Base-by-base conservation (phyloP, 106 monocot species). In the Dendrobium nobile region DNA sequence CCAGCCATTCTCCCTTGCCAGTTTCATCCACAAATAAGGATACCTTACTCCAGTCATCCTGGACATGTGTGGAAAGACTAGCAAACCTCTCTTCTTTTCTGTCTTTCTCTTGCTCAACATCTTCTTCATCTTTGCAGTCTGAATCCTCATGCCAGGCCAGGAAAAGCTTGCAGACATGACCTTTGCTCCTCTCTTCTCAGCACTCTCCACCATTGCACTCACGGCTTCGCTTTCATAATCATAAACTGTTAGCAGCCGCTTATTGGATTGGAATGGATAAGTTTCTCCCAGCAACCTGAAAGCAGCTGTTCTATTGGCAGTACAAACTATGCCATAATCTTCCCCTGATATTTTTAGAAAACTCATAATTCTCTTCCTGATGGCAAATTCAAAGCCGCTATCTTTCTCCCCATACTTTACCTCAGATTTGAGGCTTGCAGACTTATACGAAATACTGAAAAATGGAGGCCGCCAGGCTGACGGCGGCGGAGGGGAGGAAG, bases 21-120 rank as follows among this genome's bases (percentile, higher is more conserved):
- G 15, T 41, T 77, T 90, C 90, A 95, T 92, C 95, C 95, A 95
- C 15, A 89, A 73, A 75, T 92, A 92, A n/a, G 95, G 86, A 45
- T 92, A 92, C 59, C 90, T 87, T 0, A 90, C 85, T 1, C 95
- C 95, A 0, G 85, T 89, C 83, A 92, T 85, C 67, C 87, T 82
- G 3, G 95, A 95, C 40, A 85, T 86, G 6, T 90, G 90, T 2
- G 95, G 95, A 72, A 95, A 95, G 27, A 95, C 90, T 31, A 95
- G 86, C n/a, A 92, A 51, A 7, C 93, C 93, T 56, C 77, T 81
- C 17, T 55, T 90, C 79, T 82, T 87, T 61, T 75, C 59, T 11
- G 19, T 72, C 67, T 77, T 84, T 51, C 77, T 78, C 31, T 65
- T 88, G 44, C 73, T 77, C 59, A 93, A 42, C 37, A 83, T 79